phyloP scores from a whole-genome alignment of 176 grass and related monocot genomes.

The Saccharum spontaneum region DNA sequence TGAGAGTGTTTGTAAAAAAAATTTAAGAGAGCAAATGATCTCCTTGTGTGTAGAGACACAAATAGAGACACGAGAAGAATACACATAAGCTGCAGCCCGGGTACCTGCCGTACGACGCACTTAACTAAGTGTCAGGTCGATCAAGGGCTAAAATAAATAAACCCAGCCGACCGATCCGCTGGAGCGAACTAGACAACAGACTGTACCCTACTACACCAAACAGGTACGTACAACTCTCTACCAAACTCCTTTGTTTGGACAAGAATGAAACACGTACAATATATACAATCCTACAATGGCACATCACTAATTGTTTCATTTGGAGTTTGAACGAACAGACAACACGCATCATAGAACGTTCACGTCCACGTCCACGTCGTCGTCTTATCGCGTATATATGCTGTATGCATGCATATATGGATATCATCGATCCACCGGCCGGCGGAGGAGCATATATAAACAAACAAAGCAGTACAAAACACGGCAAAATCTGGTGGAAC shows the following conservation, averaged over 20 bases:
- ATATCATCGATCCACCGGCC: too few relatives aligned
- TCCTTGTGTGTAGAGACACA: too few relatives aligned
- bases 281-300: not conserved
- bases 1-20: too few relatives aligned
- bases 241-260: not conserved
- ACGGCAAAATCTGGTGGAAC: too few relatives aligned
- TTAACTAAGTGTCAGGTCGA: not conserved
- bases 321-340: too few relatives aligned
- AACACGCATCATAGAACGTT: not conserved
- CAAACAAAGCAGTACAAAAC: too few relatives aligned
- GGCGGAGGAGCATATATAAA: too few relatives aligned
- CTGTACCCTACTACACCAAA: not conserved
- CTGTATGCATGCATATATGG: too few relatives aligned
- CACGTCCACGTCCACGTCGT: conserved; percentile 2
- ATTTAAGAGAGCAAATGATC: too few relatives aligned
- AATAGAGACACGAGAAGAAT: too few relatives aligned
- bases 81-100: too few relatives aligned
- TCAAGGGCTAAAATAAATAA: not conserved
- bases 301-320: not conserved
- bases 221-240: not conserved
- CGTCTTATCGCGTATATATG: too few relatives aligned
- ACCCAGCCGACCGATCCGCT: not conserved
- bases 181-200: not conserved
- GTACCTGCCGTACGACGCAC: conserved; percentile 23
- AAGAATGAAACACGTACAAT: not conserved